Evolutionary conservation across 2,329 filamentous ascomycete genomes (phyloP).

Genomic region (Diaporthe vexans): DNA sequence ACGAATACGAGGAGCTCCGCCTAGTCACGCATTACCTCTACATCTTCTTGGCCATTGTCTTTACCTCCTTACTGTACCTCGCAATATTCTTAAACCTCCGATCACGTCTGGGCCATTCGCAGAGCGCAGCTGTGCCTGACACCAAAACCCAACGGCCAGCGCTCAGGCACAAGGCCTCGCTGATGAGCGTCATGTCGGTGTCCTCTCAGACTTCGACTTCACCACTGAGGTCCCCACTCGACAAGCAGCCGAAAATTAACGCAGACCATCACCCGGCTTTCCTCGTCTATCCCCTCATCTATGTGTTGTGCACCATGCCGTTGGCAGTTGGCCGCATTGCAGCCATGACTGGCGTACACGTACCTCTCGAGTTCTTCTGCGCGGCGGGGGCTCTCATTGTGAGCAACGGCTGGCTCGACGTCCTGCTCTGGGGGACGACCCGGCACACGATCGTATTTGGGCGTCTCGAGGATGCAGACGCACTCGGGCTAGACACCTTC

Average conservation of each 20-base stretch:
- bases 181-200: conserved; percentile 21
- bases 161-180: conserved; percentile 26
- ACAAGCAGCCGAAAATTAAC: background rate
- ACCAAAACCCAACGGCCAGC: background rate
- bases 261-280: conserved; percentile 57
- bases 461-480: conserved; percentile 46
- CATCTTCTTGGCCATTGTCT: conserved; percentile 62
- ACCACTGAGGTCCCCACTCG: background rate
- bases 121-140: background rate
- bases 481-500: conserved; percentile 55
- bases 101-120: conserved; percentile 36
- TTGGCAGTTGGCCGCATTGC: conserved; percentile 72
- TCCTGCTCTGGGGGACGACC: conserved; percentile 50
- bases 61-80: conserved; percentile 54
- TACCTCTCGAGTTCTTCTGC: conserved; percentile 64
- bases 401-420: conserved; percentile 58
- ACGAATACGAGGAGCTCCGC: conserved; percentile 64
- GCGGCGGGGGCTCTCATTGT: conserved; percentile 65
- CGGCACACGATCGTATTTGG: conserved; percentile 48
- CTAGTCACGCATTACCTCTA: conserved; percentile 74
- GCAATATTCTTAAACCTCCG: conserved; percentile 54
- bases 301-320: conserved; percentile 72
- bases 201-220: background rate
- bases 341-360: conserved; percentile 63
- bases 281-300: conserved; percentile 73